Conservation (phyloP, 768 basidiomycete genomes). For the Hygrophorus russula region DNA sequence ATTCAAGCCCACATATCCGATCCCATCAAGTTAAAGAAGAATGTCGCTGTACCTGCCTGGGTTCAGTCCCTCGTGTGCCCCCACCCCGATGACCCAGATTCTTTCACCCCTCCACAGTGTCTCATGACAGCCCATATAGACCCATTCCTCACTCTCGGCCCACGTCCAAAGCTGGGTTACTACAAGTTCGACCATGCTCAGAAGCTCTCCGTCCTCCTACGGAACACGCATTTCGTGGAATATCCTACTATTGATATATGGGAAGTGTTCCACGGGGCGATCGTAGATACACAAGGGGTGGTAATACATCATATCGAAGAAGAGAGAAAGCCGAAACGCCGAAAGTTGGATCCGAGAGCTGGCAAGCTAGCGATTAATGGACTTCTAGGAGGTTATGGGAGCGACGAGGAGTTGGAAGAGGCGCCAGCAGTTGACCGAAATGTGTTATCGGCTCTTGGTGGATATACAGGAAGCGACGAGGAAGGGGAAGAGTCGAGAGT, state of each 20-base stretch:
- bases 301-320: slow-evolving; percentile 23
- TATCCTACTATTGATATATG: slow-evolving; percentile 77
- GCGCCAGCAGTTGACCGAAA: slow-evolving; percentile 17
- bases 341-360: slow-evolving; percentile 39
- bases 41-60: slow-evolving; percentile 41
- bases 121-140: slow-evolving; percentile 41
- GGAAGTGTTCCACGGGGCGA: slow-evolving; percentile 51
- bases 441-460: slow-evolving; percentile 29
- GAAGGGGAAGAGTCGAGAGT: slow-evolving; percentile 13
- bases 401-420: slow-evolving; percentile 28
- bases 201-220: slow-evolving; percentile 37
- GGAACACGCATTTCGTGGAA: slow-evolving; percentile 63
- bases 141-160: slow-evolving; percentile 18
- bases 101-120: slow-evolving; percentile 46
- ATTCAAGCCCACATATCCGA: slow-evolving; percentile 37
- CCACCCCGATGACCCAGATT: slow-evolving; percentile 43
- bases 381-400: slow-evolving; percentile 53
- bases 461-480: slow-evolving; percentile 31
- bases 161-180: slow-evolving; percentile 27
- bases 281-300: slow-evolving; percentile 46
- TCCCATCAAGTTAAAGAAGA: slow-evolving; percentile 30
- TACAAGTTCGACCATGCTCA: slow-evolving; percentile 44
- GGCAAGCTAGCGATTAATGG: slow-evolving; percentile 46
- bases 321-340: slow-evolving; percentile 37
- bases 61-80: slow-evolving; percentile 38